A percentile compares a stretch with the other conserved stretches of the same genome.
These are phyloP conservation scores for Plectosphaerella cucumerina DNA, from an alignment of 2,329 filamentous ascomycete genomes.

Conservation along the genomic window DNA sequence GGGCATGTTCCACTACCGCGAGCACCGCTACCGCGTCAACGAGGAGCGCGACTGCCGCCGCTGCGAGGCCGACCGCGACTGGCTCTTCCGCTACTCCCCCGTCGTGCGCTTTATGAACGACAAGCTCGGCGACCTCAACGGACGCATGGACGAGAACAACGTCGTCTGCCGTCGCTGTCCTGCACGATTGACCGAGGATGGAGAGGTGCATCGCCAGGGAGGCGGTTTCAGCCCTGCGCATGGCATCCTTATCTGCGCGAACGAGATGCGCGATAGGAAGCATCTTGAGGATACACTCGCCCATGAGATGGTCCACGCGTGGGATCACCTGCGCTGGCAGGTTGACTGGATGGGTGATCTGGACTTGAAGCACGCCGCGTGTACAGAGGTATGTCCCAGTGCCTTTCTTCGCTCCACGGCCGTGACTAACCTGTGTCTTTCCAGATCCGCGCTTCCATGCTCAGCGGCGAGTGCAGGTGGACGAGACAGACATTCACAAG, in stretches of 20 bases:
- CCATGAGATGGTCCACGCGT: slow-evolving; percentile 98
- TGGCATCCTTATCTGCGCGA: slow-evolving; percentile 90
- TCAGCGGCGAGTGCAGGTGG: slow-evolving; percentile 93
- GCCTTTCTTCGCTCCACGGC: too few species aligned
- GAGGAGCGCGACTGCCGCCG: slow-evolving; percentile 74
- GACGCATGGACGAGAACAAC: slow-evolving; percentile 67
- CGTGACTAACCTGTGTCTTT: slow-evolving; percentile 7
- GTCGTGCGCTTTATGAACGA: slow-evolving; percentile 82
- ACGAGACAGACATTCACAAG: slow-evolving; percentile 78
- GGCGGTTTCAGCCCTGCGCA: slow-evolving; percentile 85
- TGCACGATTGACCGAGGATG: slow-evolving; percentile 49
- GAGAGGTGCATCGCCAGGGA: slow-evolving; percentile 58
- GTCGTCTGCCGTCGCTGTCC: slow-evolving; percentile 80
- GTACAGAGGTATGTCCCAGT: slow-evolving; percentile 66
- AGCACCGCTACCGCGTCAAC: slow-evolving; percentile 68
- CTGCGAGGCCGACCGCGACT: slow-evolving; percentile 80
- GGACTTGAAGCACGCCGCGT: slow-evolving; percentile 84
- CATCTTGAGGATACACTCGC: slow-evolving; percentile 92
- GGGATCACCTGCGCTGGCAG: slow-evolving; percentile 89
- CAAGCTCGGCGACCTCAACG: slow-evolving; percentile 75
- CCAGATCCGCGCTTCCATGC: slow-evolving; percentile 85
- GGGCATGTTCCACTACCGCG: slow-evolving; percentile 72
- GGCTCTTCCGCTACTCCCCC: slow-evolving; percentile 79
- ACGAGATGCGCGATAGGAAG: slow-evolving; percentile 74
- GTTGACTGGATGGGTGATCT: slow-evolving; percentile 71